A percentile compares a stretch with the other conserved stretches of the same genome.
Evolutionary conservation across 805 yeast genomes (phyloP).

Genomic region (Saturnispora dispora): DNA sequence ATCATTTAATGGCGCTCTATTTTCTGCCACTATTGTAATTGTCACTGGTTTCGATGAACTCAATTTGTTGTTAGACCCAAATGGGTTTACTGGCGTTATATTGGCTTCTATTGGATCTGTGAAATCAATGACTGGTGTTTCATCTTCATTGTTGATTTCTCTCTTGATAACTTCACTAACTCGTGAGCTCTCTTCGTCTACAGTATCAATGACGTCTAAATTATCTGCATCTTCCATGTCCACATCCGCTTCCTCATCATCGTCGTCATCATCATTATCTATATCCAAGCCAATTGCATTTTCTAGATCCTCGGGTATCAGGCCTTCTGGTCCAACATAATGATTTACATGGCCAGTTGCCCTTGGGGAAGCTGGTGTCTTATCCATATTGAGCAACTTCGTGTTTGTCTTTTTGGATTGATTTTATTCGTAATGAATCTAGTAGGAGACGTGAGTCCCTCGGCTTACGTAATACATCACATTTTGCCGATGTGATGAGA

Average conservation of each 20-base stretch:
- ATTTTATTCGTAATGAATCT: not conserved
- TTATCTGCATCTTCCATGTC: conserved; percentile 9
- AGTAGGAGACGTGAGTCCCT: not conserved
- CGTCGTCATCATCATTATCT: not conserved
- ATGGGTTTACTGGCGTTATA: conserved; percentile 22
- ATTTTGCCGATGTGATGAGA: not conserved
- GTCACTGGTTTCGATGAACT: conserved; percentile 20
- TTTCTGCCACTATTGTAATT: conserved; percentile 4
- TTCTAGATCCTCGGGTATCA: conserved; percentile 8
- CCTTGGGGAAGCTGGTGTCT: not conserved
- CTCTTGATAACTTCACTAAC: conserved; percentile 13
- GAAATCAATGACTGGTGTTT: conserved; percentile 10
- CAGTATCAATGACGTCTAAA: conserved; percentile 9
- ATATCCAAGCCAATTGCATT: conserved; percentile 10
- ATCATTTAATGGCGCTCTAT: conserved; percentile 22
- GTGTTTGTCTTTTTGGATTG: too few relatives aligned
- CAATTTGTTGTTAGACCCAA: conserved; percentile 20
- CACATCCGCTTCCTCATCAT: not conserved
- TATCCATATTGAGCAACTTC: not conserved
- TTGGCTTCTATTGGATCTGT: conserved; percentile 19
- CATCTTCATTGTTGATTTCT: conserved; percentile 7
- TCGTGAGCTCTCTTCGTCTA: conserved; percentile 1
- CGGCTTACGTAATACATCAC: not conserved
- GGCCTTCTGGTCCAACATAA: not conserved
- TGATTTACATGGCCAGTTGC: not conserved